Evolutionary conservation across 108 stramenopile genomes (phyloP).

Genomic region (Skeletonema marinoi): DNA sequence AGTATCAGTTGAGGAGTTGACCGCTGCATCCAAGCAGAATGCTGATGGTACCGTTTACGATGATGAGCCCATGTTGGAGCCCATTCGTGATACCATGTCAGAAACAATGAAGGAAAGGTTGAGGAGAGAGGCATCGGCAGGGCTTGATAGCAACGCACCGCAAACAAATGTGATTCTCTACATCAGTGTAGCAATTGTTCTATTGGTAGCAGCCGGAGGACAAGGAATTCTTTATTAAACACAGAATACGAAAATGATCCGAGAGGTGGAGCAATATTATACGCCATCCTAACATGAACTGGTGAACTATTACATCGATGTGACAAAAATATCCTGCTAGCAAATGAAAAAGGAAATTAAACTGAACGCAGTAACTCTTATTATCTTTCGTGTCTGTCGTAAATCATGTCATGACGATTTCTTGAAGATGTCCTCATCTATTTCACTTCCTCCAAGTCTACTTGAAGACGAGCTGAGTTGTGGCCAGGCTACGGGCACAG

Average conservation of each 20-base stretch:
- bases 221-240: conserved; percentile 73
- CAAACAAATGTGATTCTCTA: conserved; percentile 82
- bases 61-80: conserved; percentile 44
- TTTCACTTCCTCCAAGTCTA: not conserved
- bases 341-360: not conserved
- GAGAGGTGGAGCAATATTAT: not conserved
- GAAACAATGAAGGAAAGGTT: conserved; percentile 70
- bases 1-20: conserved; percentile 33
- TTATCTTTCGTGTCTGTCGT: not conserved
- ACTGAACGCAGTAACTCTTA: not conserved
- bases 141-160: conserved; percentile 68
- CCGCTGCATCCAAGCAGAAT: not conserved
- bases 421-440: not conserved
- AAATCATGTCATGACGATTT: not conserved
- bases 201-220: conserved; percentile 70
- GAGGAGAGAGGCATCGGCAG: conserved; percentile 71
- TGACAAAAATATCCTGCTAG: not conserved
- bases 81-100: conserved; percentile 60
- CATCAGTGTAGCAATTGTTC: conserved; percentile 62
- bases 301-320: not conserved
- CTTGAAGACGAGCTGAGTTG: not conserved
- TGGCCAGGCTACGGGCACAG: not conserved
- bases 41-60: conserved; percentile 41
- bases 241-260: not conserved
- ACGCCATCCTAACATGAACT: not conserved